Evolutionary conservation across 495 filamentous ascomycete genomes (phyloP).

Genomic region (Penicillium macrosclerotiorum): DNA sequence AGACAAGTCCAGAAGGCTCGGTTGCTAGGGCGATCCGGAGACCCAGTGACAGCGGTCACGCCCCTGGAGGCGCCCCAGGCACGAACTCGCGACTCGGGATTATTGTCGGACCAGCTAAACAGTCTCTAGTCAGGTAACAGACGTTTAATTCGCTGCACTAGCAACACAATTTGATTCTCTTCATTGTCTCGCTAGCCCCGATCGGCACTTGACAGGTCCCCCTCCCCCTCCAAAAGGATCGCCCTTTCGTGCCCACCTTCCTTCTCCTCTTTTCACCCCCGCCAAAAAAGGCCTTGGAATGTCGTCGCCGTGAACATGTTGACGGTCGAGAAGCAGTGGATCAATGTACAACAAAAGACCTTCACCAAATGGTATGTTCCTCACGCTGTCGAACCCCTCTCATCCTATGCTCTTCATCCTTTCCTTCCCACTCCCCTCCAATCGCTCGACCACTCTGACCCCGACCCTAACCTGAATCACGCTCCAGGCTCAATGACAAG

Average conservation of each 20-base stretch:
- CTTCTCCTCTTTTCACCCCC: constrained; percentile 5
- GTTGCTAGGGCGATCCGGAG: constrained; percentile 26
- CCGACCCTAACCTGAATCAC: background rate
- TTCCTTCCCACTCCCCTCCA: background rate
- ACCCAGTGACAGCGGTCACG: constrained; percentile 14
- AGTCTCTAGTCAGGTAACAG: too few relatives aligned
- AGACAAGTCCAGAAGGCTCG: background rate
- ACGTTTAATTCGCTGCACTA: too few relatives aligned
- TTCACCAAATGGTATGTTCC: constrained; percentile 88
- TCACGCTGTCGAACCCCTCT: too few relatives aligned
- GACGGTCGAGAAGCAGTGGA: constrained; percentile 82
- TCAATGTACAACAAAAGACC: constrained; percentile 98
- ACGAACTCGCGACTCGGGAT: too few relatives aligned
- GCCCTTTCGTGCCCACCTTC: constrained; percentile 3
- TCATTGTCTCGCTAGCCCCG: too few relatives aligned
- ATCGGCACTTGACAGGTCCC: too few relatives aligned
- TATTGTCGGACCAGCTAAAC: too few relatives aligned
- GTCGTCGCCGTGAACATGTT: constrained; percentile 53
- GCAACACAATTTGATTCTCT: too few relatives aligned
- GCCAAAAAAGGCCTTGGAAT: constrained; percentile 39
- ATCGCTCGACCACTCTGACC: background rate
- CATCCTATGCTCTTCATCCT: background rate
- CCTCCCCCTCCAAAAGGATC: constrained; percentile 5
- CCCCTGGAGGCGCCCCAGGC: too few relatives aligned
- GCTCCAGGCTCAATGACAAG: constrained; percentile 87